These are phyloP conservation scores for Agroathelia rolfsii DNA, from an alignment of 1,284 basidiomycete genomes.

Conservation along the genomic window DNA sequence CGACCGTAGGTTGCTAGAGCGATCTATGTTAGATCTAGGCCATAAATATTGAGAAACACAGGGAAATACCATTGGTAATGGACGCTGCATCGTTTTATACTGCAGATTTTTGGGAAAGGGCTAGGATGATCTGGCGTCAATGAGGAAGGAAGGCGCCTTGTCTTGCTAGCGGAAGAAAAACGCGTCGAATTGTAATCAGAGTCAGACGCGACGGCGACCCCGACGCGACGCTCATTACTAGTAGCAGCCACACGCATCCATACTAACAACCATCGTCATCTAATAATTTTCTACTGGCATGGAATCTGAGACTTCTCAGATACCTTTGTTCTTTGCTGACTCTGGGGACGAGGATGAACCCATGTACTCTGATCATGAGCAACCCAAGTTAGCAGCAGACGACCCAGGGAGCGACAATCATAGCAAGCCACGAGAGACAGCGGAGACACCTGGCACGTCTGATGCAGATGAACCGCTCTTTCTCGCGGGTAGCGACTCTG, in stretches of 20 bases:
- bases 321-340: constrained; percentile 26
- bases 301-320: too few relatives aligned
- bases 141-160: constrained; percentile 6
- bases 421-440: constrained; percentile 4
- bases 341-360: constrained; percentile 24
- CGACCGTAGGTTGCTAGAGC: constrained; percentile 89
- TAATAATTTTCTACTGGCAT: too few relatives aligned
- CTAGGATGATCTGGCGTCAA: not conserved
- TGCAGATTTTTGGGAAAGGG: too few relatives aligned
- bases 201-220: not conserved
- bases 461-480: constrained; percentile 32
- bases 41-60: constrained; percentile 5
- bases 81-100: too few relatives aligned
- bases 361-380: not conserved
- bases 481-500: constrained; percentile 51
- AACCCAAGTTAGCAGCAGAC: constrained; percentile 1
- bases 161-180: constrained; percentile 50
- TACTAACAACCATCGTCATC: not conserved
- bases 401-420: constrained; percentile 4
- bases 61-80: too few relatives aligned
- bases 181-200: constrained; percentile 12
- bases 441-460: not conserved
- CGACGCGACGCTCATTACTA: constrained; percentile 4
- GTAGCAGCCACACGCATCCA: not conserved
- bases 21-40: too few relatives aligned